Evolutionary conservation across 2,329 filamentous ascomycete species (phyloP).

Genomic region (Hortaea sp.): DNA sequence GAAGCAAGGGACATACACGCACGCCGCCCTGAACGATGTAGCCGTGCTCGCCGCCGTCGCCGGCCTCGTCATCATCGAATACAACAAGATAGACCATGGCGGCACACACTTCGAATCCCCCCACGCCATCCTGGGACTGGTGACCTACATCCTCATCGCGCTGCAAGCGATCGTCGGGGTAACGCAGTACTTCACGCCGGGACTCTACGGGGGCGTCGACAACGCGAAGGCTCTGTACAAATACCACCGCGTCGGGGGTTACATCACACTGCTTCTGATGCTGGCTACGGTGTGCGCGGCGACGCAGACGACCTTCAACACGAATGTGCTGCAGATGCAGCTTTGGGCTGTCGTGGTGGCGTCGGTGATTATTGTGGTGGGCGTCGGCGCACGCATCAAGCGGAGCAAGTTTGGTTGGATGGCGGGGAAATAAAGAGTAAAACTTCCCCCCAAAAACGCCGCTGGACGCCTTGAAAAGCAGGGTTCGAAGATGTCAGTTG

Average conservation of each 20-base stretch:
- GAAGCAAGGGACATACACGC: constrained; percentile 48
- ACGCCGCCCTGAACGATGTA: constrained; percentile 60
- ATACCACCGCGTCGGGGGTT: constrained; percentile 73
- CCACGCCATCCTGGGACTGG: constrained; percentile 75
- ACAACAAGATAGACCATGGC: constrained; percentile 66
- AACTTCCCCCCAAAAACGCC: no score
- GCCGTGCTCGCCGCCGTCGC: constrained; percentile 52
- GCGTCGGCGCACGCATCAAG: constrained; percentile 69
- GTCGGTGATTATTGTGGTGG: constrained; percentile 55
- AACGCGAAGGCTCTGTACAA: constrained; percentile 80
- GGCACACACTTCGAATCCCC: constrained; percentile 67
- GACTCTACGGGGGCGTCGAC: constrained; percentile 66
- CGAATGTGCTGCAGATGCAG: constrained; percentile 58
- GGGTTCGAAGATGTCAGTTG: no score
- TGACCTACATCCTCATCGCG: constrained; percentile 59
- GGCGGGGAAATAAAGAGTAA: constrained; percentile 17
- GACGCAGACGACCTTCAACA: constrained; percentile 65
- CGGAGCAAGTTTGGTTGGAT: constrained; percentile 65
- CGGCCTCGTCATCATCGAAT: constrained; percentile 63
- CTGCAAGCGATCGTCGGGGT: constrained; percentile 71
- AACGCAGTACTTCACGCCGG: constrained; percentile 68
- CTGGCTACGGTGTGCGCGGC: constrained; percentile 66
- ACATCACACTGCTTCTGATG: constrained; percentile 59
- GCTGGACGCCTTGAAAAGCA: no score
- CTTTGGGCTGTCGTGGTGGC: constrained; percentile 66